Percentiles rank a stretch among this genome's conserved stretches.
Evolutionary conservation across 192 early-diverging fungal genomes (phyloP).

Genomic region (Coemansia brasiliensis): DNA sequence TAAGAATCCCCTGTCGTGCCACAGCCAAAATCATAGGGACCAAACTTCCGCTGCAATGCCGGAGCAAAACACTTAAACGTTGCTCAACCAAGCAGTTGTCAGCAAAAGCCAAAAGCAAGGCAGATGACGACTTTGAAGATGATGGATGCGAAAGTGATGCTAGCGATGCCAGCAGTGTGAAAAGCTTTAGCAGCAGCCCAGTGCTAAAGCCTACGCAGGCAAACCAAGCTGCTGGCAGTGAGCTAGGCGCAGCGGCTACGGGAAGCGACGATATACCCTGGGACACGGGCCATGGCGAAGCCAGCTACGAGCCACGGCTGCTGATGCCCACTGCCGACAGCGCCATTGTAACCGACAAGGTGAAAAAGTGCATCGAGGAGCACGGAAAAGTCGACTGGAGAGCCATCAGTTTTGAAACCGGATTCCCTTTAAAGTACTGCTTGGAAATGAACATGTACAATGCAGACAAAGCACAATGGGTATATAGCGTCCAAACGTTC

Average conservation of each 20-base stretch:
- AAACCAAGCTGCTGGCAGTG: no score
- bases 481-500: conserved; percentile 15
- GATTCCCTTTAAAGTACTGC: conserved; percentile 13
- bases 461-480: conserved; percentile 19
- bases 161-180: background rate
- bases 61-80: conserved; percentile 35
- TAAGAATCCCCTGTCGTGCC: conserved; percentile 29
- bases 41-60: conserved; percentile 46
- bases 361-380: conserved; percentile 3
- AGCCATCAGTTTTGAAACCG: conserved; percentile 10
- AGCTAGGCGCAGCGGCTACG: background rate
- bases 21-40: conserved; percentile 43
- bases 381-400: conserved; percentile 24
- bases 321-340: conserved; percentile 8
- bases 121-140: conserved; percentile 1
- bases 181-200: no score
- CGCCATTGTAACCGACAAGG: conserved; percentile 3
- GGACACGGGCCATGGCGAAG: conserved; percentile 25
- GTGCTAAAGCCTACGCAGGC: no score
- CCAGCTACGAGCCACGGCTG: background rate
- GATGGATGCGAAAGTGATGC: background rate
- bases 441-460: conserved; percentile 24
- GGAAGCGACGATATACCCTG: conserved; percentile 15
- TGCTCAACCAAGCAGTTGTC: background rate
- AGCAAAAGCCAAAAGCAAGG: background rate